Evolutionary conservation across 805 yeast species (phyloP).

Genomic region (Candida xyloterini): DNA sequence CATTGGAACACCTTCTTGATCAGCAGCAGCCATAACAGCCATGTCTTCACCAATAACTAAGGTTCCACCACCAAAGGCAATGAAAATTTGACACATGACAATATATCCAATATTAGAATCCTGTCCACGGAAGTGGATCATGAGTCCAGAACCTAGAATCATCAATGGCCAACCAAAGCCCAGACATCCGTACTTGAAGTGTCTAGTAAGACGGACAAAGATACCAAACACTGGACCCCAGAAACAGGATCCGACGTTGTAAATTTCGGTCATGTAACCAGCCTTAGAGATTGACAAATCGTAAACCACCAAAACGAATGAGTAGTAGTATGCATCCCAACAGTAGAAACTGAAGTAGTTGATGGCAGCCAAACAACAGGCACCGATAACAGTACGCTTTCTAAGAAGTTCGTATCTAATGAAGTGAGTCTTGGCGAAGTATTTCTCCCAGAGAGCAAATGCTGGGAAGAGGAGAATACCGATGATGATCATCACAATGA

Average conservation of each 20-base stretch:
- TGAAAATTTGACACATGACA: conserved; percentile 33
- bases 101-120: conserved; percentile 22
- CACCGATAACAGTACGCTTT: conserved; percentile 29
- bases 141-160: conserved; percentile 25
- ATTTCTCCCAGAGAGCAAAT: conserved; percentile 37
- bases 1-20: conserved; percentile 41
- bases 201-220: conserved; percentile 19
- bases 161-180: conserved; percentile 23
- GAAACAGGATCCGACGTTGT: conserved; percentile 26
- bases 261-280: conserved; percentile 28
- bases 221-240: conserved; percentile 23
- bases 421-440: conserved; percentile 27
- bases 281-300: conserved; percentile 18
- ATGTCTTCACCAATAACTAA: conserved; percentile 30
- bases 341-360: conserved; percentile 23
- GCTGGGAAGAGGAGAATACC: conserved; percentile 37
- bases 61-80: conserved; percentile 41
- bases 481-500: conserved; percentile 43
- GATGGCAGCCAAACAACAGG: conserved; percentile 19
- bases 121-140: conserved; percentile 27
- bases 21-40: conserved; percentile 39
- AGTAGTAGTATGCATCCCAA: conserved; percentile 26
- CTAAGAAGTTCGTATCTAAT: conserved; percentile 26
- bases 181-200: conserved; percentile 24
- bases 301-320: conserved; percentile 24